Percentiles rank a stretch among this genome's conserved stretches.
phyloP scores from a whole-genome alignment of 805 yeast genomes.

The Suhomyces kilbournensis region DNA sequence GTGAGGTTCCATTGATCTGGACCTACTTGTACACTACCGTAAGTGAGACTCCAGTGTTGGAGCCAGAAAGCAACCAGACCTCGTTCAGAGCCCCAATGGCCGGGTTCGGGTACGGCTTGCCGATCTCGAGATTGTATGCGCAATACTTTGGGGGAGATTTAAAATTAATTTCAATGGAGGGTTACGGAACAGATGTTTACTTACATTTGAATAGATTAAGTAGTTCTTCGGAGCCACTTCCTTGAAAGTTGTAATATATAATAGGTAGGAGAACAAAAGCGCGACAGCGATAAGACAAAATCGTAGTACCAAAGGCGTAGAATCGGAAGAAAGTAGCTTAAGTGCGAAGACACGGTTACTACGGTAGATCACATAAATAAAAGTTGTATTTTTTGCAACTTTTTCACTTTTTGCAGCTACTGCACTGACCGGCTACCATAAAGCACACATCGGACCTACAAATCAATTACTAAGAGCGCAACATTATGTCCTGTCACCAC shows the following conservation, averaged over 20 bases:
- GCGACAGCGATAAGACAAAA: too few relatives aligned
- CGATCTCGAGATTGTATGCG: conserved; percentile 80
- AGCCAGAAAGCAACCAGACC: conserved; percentile 53
- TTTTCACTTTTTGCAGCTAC: too few relatives aligned
- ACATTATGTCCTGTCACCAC: too few relatives aligned
- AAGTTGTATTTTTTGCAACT: too few relatives aligned
- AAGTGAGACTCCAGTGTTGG: conserved; percentile 63
- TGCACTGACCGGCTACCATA: background rate
- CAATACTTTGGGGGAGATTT: conserved; percentile 90
- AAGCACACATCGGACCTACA: too few relatives aligned
- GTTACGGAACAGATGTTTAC: conserved; percentile 91
- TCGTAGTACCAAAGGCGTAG: too few relatives aligned
- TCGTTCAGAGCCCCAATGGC: conserved; percentile 90
- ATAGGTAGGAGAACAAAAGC: too few relatives aligned
- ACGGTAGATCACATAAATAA: too few relatives aligned
- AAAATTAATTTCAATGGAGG: conserved; percentile 86
- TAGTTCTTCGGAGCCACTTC: conserved; percentile 68
- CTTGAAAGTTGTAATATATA: conserved; percentile 19
- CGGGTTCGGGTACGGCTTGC: conserved; percentile 90
- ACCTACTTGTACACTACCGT: conserved; percentile 90
- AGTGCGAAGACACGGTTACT: too few relatives aligned
- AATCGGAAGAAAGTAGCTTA: too few relatives aligned
- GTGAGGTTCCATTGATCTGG: conserved; percentile 84
- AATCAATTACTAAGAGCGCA: too few relatives aligned
- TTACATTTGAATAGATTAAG: conserved; percentile 79